These are phyloP conservation scores for Psilocybe sp. DNA, from an alignment of 768 basidiomycete genomes.

Conservation along the genomic window DNA sequence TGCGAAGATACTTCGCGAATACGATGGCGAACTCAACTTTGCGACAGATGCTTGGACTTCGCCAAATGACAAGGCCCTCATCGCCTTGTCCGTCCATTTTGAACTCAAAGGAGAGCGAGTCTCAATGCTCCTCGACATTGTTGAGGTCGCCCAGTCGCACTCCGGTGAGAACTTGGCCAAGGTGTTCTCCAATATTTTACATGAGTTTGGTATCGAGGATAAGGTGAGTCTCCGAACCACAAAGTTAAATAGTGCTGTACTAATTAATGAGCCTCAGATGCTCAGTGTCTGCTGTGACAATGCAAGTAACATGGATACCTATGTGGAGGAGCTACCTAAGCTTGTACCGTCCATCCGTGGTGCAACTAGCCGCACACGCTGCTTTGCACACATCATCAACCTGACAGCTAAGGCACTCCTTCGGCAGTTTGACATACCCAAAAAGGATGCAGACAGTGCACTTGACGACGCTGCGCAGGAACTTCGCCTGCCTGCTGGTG, in stretches of 20 bases:
- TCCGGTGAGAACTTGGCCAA: constrained; percentile 29
- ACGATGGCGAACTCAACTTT: constrained; percentile 9
- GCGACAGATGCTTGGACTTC: constrained; percentile 36
- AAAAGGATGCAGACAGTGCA: background rate
- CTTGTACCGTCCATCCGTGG: background rate
- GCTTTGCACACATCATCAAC: constrained; percentile 4
- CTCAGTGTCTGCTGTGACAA: background rate
- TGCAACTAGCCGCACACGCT: background rate
- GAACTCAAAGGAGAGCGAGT: constrained; percentile 24
- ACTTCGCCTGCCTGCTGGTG: background rate
- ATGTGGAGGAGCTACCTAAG: background rate
- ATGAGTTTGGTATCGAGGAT: constrained; percentile 23
- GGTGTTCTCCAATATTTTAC: constrained; percentile 27
- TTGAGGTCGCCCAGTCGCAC: constrained; percentile 33
- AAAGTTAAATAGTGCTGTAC: background rate
- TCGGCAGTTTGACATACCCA: background rate
- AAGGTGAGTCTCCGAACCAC: background rate
- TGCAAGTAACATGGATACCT: background rate
- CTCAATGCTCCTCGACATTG: no score
- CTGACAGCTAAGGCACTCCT: background rate
- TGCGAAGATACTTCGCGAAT: constrained; percentile 9
- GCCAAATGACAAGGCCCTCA: constrained; percentile 29
- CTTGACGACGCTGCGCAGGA: background rate
- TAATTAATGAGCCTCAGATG: background rate
- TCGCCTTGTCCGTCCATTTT: constrained; percentile 30